phyloP scores from a whole-genome alignment of 768 basidiomycete genomes.

The Kwoniella newhampshirensis region DNA sequence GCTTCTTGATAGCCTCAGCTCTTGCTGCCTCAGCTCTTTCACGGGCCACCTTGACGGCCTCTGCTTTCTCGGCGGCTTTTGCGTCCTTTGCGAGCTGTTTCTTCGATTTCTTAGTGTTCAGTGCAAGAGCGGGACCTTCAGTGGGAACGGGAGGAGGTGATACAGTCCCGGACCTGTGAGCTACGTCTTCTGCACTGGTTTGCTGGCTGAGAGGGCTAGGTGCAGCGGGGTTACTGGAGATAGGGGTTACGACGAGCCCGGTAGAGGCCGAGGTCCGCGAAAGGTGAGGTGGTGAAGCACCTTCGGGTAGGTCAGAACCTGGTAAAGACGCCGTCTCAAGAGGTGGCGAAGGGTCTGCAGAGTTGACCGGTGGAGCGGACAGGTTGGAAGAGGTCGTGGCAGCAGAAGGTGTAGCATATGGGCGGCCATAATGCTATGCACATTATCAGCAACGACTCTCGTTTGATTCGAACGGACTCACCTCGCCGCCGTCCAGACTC shows the following conservation, averaged over 20 bases:
- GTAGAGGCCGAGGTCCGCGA: constrained; percentile 6
- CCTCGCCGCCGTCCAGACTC: constrained; percentile 48
- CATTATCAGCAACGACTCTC: constrained; percentile 10
- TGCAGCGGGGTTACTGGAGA: constrained; percentile 16
- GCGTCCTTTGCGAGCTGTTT: constrained; percentile 47
- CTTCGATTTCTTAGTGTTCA: constrained; percentile 33
- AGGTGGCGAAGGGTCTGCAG: constrained; percentile 35
- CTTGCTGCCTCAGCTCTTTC: constrained; percentile 31
- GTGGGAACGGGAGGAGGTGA: constrained; percentile 16
- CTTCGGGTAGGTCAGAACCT: constrained; percentile 21
- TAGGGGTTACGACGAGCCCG: background rate
- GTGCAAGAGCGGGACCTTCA: constrained; percentile 3
- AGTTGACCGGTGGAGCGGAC: constrained; percentile 33
- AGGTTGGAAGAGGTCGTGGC: constrained; percentile 40
- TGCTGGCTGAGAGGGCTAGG: constrained; percentile 29
- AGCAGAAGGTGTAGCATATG: constrained; percentile 37
- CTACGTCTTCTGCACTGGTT: constrained; percentile 1
- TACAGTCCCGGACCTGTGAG: background rate
- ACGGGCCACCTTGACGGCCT: constrained; percentile 26
- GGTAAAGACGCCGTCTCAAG: constrained; percentile 18
- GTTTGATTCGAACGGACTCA: constrained; percentile 17
- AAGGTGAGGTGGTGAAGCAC: constrained; percentile 11
- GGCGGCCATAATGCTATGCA: constrained; percentile 27
- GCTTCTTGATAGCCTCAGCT: constrained; percentile 31
- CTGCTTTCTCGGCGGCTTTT: constrained; percentile 42